Conservation (phyloP, 2,329 filamentous ascomycete genomes). For the Nothomitra cinnamomea region DNA sequence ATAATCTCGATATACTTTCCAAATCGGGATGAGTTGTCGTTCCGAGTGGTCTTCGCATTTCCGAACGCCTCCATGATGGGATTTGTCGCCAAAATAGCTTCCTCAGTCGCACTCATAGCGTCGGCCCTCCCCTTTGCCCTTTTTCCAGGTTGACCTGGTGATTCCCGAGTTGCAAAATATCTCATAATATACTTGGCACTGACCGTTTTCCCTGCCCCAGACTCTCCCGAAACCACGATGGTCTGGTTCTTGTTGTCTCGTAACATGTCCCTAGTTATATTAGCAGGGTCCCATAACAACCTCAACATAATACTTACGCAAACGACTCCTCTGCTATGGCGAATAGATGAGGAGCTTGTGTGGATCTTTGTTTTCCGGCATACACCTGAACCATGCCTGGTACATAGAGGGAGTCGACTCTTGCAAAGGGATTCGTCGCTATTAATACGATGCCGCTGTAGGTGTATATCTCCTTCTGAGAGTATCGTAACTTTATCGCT, state of each 20-base stretch:
- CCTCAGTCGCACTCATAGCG: slow-evolving; percentile 94
- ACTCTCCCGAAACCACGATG: slow-evolving; percentile 97
- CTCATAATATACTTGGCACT: slow-evolving; percentile 99
- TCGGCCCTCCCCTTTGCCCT: slow-evolving; percentile 55
- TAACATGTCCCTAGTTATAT: slow-evolving; percentile 64
- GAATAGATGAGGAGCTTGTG: slow-evolving; percentile 93
- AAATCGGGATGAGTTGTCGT: slow-evolving; percentile 97
- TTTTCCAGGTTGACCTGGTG: slow-evolving; percentile 69
- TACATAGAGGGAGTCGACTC: slow-evolving; percentile 95
- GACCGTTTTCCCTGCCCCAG: slow-evolving; percentile 95
- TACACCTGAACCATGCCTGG: slow-evolving; percentile 99
- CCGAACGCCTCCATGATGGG: slow-evolving; percentile 99
- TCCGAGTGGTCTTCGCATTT: slow-evolving; percentile 98
- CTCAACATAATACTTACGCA: slow-evolving; percentile 49
- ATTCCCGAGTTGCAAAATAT: slow-evolving; percentile 95
- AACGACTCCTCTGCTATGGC: slow-evolving; percentile 98
- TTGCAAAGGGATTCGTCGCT: slow-evolving; percentile 92
- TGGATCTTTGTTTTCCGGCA: slow-evolving; percentile 87
- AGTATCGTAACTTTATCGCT: slow-evolving; percentile 91
- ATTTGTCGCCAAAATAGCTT: slow-evolving; percentile 95
- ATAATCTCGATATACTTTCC: slow-evolving; percentile 99
- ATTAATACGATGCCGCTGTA: slow-evolving; percentile 98
- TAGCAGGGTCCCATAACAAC: slow-evolving; percentile 3
- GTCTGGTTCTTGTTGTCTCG: slow-evolving; percentile 94
- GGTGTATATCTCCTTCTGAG: slow-evolving; percentile 98